Evolutionary conservation across 495 filamentous ascomycete genomes (phyloP).

Genomic region (Trichodelitschia bisporula): DNA sequence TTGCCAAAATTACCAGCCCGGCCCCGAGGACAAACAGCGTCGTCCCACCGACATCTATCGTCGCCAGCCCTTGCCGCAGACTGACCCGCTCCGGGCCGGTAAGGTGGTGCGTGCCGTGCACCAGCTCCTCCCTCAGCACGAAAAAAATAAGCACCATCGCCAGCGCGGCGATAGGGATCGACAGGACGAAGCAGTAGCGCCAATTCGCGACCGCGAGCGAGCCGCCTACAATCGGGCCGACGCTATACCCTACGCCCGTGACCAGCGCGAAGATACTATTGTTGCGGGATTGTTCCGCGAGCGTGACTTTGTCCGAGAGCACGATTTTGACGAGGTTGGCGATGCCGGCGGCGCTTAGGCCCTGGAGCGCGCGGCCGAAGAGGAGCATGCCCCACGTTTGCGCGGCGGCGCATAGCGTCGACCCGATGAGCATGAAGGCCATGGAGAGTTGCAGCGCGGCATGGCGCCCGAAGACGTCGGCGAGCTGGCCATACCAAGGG

Average conservation of each 20-base stretch:
- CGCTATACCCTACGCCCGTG: slow-evolving; percentile 23
- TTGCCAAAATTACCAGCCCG: slow-evolving; percentile 28
- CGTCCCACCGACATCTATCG: slow-evolving; percentile 28
- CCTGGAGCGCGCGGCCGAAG: slow-evolving; percentile 31
- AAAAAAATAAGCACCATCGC: slow-evolving; percentile 18
- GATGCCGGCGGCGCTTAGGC: slow-evolving; percentile 27
- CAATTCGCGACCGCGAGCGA: slow-evolving; percentile 22
- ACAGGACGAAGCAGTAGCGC: slow-evolving; percentile 35
- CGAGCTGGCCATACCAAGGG: slow-evolving; percentile 32
- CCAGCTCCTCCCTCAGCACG: slow-evolving; percentile 19
- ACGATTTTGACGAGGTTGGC: slow-evolving; percentile 27
- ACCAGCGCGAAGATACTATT: slow-evolving; percentile 29
- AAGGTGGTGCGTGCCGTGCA: slow-evolving; percentile 11
- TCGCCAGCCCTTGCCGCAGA: slow-evolving; percentile 15
- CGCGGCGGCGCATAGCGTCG: slow-evolving; percentile 24
- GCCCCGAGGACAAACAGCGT: slow-evolving; percentile 30
- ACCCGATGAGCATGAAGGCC: slow-evolving; percentile 24
- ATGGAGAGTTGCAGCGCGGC: slow-evolving; percentile 21
- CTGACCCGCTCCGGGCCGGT: too few species aligned
- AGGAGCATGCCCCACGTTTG: slow-evolving; percentile 30
- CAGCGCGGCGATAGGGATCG: slow-evolving; percentile 22
- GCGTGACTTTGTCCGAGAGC: slow-evolving; percentile 28
- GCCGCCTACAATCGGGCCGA: slow-evolving; percentile 30
- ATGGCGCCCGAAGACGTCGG: slow-evolving; percentile 33
- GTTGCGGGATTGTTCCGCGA: slow-evolving; percentile 31